Conservation (phyloP, 371 early-diverging fungal species). For the Circinella minor region DNA sequence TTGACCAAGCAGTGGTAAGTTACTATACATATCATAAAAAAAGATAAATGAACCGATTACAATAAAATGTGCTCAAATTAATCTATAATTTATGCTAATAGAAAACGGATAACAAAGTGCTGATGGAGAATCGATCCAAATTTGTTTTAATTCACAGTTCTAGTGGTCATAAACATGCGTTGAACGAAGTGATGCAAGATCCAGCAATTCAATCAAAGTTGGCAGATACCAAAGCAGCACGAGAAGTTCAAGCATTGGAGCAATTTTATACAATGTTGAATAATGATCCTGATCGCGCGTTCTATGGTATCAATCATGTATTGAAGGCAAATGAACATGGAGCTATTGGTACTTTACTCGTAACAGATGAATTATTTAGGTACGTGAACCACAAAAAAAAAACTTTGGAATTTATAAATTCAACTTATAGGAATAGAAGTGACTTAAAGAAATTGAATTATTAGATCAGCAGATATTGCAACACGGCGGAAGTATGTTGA, state of each 20-base stretch:
- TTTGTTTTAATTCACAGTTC: constrained; percentile 91
- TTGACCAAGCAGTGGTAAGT: constrained; percentile 81
- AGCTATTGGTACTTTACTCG: constrained; percentile 85
- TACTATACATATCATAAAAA: constrained; percentile 51
- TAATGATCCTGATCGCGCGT: constrained; percentile 88
- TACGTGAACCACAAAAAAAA: constrained; percentile 12
- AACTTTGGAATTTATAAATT: neutral
- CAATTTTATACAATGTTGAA: constrained; percentile 90
- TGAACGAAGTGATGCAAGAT: constrained; percentile 93
- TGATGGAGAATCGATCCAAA: constrained; percentile 86
- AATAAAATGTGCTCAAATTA: neutral
- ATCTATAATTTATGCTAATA: constrained; percentile 17
- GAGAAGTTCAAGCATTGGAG: constrained; percentile 85
- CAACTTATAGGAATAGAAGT: too few species aligned
- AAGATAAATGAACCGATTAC: neutral
- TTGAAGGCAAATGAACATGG: constrained; percentile 82
- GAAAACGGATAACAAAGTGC: constrained; percentile 79
- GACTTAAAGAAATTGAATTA: neutral
- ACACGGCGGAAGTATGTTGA: constrained; percentile 84
- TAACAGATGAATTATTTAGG: constrained; percentile 93
- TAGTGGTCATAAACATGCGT: constrained; percentile 93
- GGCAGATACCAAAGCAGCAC: constrained; percentile 91
- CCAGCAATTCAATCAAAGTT: constrained; percentile 80
- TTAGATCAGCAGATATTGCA: constrained; percentile 81
- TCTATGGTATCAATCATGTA: constrained; percentile 90